phyloP scores from a whole-genome alignment of 2,329 filamentous ascomycete species.

The Exserohilum turcica region DNA sequence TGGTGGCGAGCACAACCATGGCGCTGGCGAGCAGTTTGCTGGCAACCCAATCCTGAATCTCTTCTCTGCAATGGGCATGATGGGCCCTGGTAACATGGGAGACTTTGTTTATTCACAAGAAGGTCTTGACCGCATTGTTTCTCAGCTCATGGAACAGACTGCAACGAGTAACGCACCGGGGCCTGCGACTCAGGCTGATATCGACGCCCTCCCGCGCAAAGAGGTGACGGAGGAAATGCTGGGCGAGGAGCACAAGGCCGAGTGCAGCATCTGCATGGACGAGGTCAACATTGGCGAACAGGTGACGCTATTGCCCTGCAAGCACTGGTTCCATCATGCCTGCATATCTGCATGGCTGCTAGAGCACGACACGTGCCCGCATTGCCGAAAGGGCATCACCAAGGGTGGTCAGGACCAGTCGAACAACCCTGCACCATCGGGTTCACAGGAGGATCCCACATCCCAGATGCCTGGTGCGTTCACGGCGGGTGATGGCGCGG shows the following conservation, averaged over 20 bases:
- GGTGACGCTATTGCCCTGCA: conserved; percentile 80
- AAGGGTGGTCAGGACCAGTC: conserved; percentile 31
- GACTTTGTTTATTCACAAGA: conserved; percentile 92
- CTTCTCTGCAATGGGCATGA: conserved; percentile 44
- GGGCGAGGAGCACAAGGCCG: conserved; percentile 67
- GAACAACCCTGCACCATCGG: conserved; percentile 6
- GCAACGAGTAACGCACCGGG: conserved; percentile 77
- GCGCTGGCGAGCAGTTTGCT: conserved; percentile 9
- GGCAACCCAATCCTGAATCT: conserved; percentile 53
- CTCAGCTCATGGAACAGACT: conserved; percentile 84
- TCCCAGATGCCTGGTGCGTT: conserved; percentile 41
- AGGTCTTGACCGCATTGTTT: conserved; percentile 85
- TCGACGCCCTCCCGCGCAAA: conserved; percentile 73
- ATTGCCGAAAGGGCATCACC: conserved; percentile 67
- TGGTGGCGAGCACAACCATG: conserved; percentile 13
- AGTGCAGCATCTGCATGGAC: conserved; percentile 96
- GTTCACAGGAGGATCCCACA: conserved; percentile 9
- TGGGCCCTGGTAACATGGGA: conserved; percentile 56
- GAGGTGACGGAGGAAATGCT: conserved; percentile 73
- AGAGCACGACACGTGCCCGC: conserved; percentile 91
- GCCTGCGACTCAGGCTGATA: conserved; percentile 76
- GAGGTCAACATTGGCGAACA: conserved; percentile 73
- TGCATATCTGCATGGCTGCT: conserved; percentile 84
- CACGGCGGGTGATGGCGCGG: conserved; percentile 29
- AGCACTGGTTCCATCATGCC: conserved; percentile 88